These are phyloP conservation scores for Sporothrix pseudoabietina DNA, from an alignment of 2,329 filamentous ascomycete genomes.

Conservation along the genomic window DNA sequence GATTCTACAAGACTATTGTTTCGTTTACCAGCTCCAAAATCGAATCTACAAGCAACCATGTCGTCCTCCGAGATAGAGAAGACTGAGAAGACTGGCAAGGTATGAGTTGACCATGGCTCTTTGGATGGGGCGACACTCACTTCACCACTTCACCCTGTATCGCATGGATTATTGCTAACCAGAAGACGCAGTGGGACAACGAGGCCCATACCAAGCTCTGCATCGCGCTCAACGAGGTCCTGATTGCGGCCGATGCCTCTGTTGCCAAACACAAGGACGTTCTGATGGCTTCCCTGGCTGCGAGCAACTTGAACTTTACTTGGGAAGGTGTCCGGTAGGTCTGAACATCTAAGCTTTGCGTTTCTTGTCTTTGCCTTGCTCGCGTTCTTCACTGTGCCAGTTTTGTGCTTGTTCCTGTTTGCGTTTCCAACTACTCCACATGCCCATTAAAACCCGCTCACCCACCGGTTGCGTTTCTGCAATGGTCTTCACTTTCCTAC, in stretches of 20 bases:
- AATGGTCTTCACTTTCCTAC: background rate
- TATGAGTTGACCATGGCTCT: background rate
- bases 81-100: constrained; percentile 28
- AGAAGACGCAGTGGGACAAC: constrained; percentile 35
- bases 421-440: background rate
- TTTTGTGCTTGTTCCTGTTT: background rate
- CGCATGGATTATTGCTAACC: background rate
- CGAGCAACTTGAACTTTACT: constrained; percentile 39
- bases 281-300: constrained; percentile 43
- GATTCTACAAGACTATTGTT: background rate
- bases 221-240: constrained; percentile 33
- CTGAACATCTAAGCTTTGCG: constrained; percentile 20
- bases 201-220: constrained; percentile 36
- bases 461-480: background rate
- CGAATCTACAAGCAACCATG: background rate
- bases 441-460: background rate
- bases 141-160: background rate
- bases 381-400: background rate
- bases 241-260: constrained; percentile 27
- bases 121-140: background rate
- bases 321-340: constrained; percentile 53
- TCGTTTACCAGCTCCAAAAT: background rate
- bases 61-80: background rate
- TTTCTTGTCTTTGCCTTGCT: constrained; percentile 2
- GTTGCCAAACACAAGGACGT: constrained; percentile 38